phyloP scores from a whole-genome alignment of 176 grass and related monocot genomes.

The Urochloa ruziziensis region DNA sequence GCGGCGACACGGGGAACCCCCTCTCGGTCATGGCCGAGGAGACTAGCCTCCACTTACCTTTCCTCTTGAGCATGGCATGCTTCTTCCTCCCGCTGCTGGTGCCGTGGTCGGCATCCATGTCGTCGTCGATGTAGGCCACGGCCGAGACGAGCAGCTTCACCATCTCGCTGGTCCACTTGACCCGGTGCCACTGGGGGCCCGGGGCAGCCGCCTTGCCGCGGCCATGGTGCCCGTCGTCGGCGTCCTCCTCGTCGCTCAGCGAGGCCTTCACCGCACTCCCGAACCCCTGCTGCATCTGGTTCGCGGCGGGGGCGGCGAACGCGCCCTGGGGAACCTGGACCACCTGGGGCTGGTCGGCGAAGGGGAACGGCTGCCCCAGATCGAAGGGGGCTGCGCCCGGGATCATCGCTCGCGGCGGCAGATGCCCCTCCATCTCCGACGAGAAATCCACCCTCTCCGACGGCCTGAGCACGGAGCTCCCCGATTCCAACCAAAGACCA shows the following conservation, averaged over 20 bases:
- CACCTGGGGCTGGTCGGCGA: conserved; percentile 4
- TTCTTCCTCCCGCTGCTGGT: conserved; percentile 31
- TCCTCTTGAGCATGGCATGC: conserved; percentile 58
- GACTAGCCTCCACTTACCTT: conserved; percentile 71
- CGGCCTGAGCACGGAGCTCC: neutral
- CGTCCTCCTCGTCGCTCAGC: conserved; percentile 43
- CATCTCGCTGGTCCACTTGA: conserved; percentile 76
- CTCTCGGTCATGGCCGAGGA: conserved; percentile 51
- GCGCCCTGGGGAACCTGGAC: conserved; percentile 18
- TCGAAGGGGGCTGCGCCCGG: conserved; percentile 24
- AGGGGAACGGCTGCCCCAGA: conserved; percentile 28
- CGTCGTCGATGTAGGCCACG: conserved; percentile 68
- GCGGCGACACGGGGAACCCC: conserved; percentile 51
- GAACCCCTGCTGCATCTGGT: conserved; percentile 22
- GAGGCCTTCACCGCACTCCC: conserved; percentile 38
- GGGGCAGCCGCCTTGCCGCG: conserved; percentile 1
- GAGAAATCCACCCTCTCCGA: neutral
- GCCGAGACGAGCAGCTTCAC: conserved; percentile 68
- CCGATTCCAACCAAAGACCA: neutral
- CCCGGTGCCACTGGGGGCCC: conserved; percentile 47
- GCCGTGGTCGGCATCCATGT: conserved; percentile 20
- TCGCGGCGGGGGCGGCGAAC: conserved; percentile 1
- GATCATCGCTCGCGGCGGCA: conserved; percentile 34
- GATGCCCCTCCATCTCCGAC: conserved; percentile 46
- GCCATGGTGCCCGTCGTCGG: conserved; percentile 33